A percentile compares a stretch with the other conserved stretches of the same genome.
Evolutionary conservation across 1,139 yeast species (phyloP).

Genomic region (Protomyces macrosporus): DNA sequence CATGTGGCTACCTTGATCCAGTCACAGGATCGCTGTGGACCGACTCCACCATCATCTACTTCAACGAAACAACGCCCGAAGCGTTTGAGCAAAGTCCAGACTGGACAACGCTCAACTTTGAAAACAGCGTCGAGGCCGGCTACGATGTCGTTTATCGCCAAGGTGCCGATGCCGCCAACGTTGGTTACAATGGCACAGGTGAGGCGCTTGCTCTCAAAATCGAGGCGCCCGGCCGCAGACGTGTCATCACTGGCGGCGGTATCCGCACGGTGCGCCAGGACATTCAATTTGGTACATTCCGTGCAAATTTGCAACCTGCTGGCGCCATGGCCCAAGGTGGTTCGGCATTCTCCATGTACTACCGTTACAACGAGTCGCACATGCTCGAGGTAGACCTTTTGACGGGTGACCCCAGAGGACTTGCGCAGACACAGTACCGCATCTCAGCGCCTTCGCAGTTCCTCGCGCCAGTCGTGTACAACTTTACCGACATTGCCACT

Average conservation of each 20-base stretch:
- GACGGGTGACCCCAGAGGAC: neutral
- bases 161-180: conserved; percentile 4
- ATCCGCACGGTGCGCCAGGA: conserved; percentile 23
- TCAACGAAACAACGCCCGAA: conserved; percentile 19
- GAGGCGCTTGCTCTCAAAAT: conserved; percentile 10
- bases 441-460: conserved; percentile 1
- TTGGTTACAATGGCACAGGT: conserved; percentile 4
- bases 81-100: conserved; percentile 3
- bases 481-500: conserved; percentile 2
- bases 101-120: conserved; percentile 6
- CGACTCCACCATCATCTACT: conserved; percentile 19
- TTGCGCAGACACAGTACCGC: conserved; percentile 5
- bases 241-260: conserved; percentile 18
- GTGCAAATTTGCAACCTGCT: conserved; percentile 17
- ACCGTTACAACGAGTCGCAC: conserved; percentile 18
- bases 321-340: neutral
- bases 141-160: conserved; percentile 9
- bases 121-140: conserved; percentile 11
- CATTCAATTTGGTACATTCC: conserved; percentile 20
- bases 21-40: conserved; percentile 20
- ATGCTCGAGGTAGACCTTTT: conserved; percentile 9
- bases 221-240: conserved; percentile 6
- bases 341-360: conserved; percentile 18
- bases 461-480: neutral
- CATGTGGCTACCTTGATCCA: conserved; percentile 22